Base-by-base conservation (phyloP, 371 early-diverging fungal genomes). In the Actinomortierella ambigua region DNA sequence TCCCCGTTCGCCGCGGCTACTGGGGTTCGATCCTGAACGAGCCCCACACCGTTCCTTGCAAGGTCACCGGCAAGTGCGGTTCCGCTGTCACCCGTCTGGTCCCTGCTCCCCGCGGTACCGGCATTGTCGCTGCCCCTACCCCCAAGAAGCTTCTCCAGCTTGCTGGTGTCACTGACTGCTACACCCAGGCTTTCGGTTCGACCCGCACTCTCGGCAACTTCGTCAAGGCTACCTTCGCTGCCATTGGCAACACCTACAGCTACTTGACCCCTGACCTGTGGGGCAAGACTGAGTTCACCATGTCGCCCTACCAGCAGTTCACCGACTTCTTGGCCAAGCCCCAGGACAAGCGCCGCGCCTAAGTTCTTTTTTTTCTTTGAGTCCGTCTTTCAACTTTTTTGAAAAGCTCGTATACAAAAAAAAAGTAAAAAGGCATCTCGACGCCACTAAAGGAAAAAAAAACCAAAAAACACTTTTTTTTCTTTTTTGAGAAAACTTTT, bases 21-120 rank as follows among this genome's bases (percentile, higher is more conserved):
- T 99, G 99, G 99, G 98, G 98, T 81, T 90, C 96, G 81, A 84
- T 86, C 71, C 86, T 98, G 75, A 98, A 98, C 88, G 94, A 92
- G 61, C 96, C 97, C 75, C 99, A 99, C 93, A 99, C 99, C 69
- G 99, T 99, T 61, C 98, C 98, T 55, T 85, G 88, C 86, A 98
- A 96, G 92, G 97, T 97, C 76, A 96, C 98, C 69, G 99, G 99
- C 79, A 98, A 98, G 91, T 98, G 98, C 87, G 99, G 99, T 79
- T 97, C 98, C 78, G 93, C 95, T 64, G 80, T 92, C 66, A 88
- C 95, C 80, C 95, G 97, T 81, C 83, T 99, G 48, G 95, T 97
- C 69, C 98, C 98, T 57, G 99, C 98, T 75, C 98, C 99, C 77
- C 95, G 97, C 79, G 99, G 99, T 93, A 97, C 99, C 80, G 99